Percentiles rank a stretch among this genome's conserved stretches.
Conservation (phyloP, 441 rosid genomes). For the Pelargonium fulgidum region DNA sequence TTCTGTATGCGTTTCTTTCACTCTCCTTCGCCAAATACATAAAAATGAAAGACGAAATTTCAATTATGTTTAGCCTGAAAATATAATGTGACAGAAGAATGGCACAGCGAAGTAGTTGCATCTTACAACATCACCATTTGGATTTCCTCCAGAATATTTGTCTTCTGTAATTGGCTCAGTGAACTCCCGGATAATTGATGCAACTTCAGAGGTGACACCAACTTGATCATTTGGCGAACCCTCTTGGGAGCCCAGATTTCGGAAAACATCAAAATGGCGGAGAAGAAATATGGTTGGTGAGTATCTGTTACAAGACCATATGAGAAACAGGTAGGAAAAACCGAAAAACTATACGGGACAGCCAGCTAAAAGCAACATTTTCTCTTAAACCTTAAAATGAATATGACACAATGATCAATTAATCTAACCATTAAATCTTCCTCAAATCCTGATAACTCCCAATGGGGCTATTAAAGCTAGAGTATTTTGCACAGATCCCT, state of each 20-base stretch:
- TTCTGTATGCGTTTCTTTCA: too few species aligned
- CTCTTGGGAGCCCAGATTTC: conserved; percentile 57
- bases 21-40: neutral
- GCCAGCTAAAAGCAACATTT: conserved; percentile 8
- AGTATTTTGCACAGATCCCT: neutral
- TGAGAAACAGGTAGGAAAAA: conserved; percentile 21
- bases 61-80: neutral
- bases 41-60: neutral
- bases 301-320: conserved; percentile 50
- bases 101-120: conserved; percentile 20
- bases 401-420: conserved; percentile 15
- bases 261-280: conserved; percentile 80
- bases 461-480: neutral
- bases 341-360: conserved; percentile 16
- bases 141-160: conserved; percentile 43
- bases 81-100: neutral
- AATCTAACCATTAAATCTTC: neutral
- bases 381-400: neutral
- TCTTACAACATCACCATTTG: conserved; percentile 52
- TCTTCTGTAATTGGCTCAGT: conserved; percentile 61
- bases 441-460: conserved; percentile 1
- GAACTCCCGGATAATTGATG: conserved; percentile 79
- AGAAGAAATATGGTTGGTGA: conserved; percentile 81
- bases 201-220: conserved; percentile 75
- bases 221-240: conserved; percentile 68